These are phyloP conservation scores for Sclerotinia trifoliorum DNA, from an alignment of 2,329 filamentous ascomycete genomes.

Conservation along the genomic window DNA sequence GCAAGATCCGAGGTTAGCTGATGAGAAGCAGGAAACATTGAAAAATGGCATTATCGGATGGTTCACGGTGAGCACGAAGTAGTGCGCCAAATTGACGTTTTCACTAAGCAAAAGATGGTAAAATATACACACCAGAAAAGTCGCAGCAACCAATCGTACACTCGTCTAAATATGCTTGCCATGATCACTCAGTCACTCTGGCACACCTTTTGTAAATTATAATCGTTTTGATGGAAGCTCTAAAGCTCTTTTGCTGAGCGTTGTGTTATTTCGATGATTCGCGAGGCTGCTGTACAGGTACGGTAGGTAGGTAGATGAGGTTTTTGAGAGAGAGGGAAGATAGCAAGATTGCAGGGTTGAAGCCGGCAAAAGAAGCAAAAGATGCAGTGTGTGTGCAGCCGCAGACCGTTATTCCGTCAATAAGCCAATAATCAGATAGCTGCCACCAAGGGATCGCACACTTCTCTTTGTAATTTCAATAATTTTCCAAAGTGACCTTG, in stretches of 20 bases:
- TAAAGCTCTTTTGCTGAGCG: not conserved
- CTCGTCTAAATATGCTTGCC: conserved; percentile 86
- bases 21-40: not conserved
- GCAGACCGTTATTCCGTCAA: conserved; percentile 17
- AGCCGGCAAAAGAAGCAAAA: conserved; percentile 14
- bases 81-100: not conserved
- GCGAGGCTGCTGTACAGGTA: conserved; percentile 3
- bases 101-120: not conserved
- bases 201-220: not conserved
- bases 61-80: not conserved
- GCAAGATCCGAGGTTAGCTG: conserved; percentile 1
- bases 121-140: conserved; percentile 83
- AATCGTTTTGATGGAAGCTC: not conserved
- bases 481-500: not conserved
- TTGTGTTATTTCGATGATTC: not conserved
- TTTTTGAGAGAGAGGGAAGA: conserved; percentile 7
- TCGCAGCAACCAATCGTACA: conserved; percentile 98
- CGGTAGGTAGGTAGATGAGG: not conserved
- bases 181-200: conserved; percentile 52
- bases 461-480: not conserved
- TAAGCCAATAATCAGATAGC: conserved; percentile 16
- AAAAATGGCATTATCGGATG: not conserved
- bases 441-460: not conserved
- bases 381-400: conserved; percentile 10
- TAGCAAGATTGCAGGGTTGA: conserved; percentile 12